Evolutionary conservation across 2,329 filamentous ascomycete genomes (phyloP), one percentile per base, ranked within the genome.

Genomic region (Talaromyces sp.): DNA sequence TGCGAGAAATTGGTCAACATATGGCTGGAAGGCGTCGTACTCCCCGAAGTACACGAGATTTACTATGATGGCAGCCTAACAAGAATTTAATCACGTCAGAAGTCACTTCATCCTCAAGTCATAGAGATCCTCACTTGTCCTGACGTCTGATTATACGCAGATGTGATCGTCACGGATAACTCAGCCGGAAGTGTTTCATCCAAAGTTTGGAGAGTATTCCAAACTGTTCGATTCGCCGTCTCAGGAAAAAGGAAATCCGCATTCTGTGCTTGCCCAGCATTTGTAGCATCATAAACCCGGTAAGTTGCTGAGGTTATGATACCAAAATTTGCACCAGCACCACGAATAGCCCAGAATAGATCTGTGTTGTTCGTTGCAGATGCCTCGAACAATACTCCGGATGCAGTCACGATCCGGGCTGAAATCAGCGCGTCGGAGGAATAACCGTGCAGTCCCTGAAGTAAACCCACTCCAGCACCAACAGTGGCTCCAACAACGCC

Each of bases 321-420:
- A 0, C 72, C 73, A 57, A 75, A 75, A 25, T 68, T 71, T 13
- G 71, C 67, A 6, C 67, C 72, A 5, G 73, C 72, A 21, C 73
- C 73, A 28, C 69, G 68, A 39, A 74, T 62, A 2, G 73, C 71
- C 53, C 71, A 74, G 50, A 72, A 68, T 0, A 75, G 40, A 36
- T 75, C 72, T 2, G 65, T 60, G 33, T 74, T 65, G 21, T 70
- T 61, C 0, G 60, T 66, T 5, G 65, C 40, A 1, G 70, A 70
- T 0, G 67, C 69, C 25, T 63, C 62, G 10, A 75, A 64, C 25
- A 75, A 63, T 5, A 68, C 67, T 13, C 75, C 75, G 19, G 70
- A 65, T 10, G 73, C 73, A 21, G 73, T 69, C 7, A 77, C 73
- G 37, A 60, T 53, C 17, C 39, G 21, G 6, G 65, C 56, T 21